Evolutionary conservation across 768 basidiomycete species (phyloP), one percentile per base, ranked within the genome.

Genomic region (Hericium rajendrae): DNA sequence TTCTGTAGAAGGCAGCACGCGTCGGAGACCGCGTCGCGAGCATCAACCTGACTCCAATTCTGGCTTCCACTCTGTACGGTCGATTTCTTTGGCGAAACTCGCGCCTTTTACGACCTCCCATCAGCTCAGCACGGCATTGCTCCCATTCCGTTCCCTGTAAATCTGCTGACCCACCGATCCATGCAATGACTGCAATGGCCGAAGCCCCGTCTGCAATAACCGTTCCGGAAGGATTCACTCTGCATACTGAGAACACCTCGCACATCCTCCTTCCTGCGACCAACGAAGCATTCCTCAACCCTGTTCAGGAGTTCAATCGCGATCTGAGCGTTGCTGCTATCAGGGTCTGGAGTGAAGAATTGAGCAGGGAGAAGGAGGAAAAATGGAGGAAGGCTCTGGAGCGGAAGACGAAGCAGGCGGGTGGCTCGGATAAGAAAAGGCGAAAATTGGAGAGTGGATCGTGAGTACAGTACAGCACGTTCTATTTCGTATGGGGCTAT

Each of bases 261-360:
- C 83, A 81, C 66, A 88, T 97, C 66, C 78, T 97, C 56, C 75
- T 94, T 22, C 82, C 85, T 5, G 76, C 80, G 49, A 72, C 73
- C 55, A 88, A 91, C 60, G 87, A 89, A 57, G 91, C 94, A 2
- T 99, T 99, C 70, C 73, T 98, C 59, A 99, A 99, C 68, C 95
- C 97, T 6, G 87, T 97, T 12, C 97, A 99, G 68, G 92, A 99
- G 70, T 99, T 97, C 77, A 99, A 99, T 72, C 80, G 97, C 40
- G 97, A 99, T 72, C 70, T 91, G 49, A 93, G 90, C 61, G 85
- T 97, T 46, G 91, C 93, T 20, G 88, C 88, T 62, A 97, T 99
- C 56, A 78, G 84, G 32, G 82, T 85, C 3, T 99, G 93, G 93
- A 86, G 88, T 58, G 88, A 94, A 65, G 75, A 84, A 56, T 54